Evolutionary conservation across 1,284 basidiomycete species (phyloP), one percentile per base, ranked within the genome.

Genomic region (Leccinum fallax): DNA sequence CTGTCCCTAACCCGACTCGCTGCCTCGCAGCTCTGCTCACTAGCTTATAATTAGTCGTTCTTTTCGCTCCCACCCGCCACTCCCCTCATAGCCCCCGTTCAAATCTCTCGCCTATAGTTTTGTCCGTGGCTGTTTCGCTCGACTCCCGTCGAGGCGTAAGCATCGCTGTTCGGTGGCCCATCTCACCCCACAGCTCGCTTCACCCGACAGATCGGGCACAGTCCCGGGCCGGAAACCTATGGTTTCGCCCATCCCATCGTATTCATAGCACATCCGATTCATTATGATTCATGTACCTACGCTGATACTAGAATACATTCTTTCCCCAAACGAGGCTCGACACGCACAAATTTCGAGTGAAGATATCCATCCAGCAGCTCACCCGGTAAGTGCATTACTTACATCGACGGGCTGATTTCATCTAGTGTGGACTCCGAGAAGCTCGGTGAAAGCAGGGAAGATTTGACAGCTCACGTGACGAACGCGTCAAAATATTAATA

Each of bases 381-480:
- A 32, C 30, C 30, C 30, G 30, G 30, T 32, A 32, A 32, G 30
- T 32, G 30, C 10, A 32, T 32, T 32, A 32, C 30, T 32, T 32
- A 11, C 30, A 32, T 32, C 30, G 30, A 32, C 30, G 30, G 30
- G 30, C 30, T 32, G 10, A 32, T 32, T 32, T 32, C 30, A 32
- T 32, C 10, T 32, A 32, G 30, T 30, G 30, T 30, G 30, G 30
- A 30, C 10, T 30, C 30, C 2, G 30, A 30, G 30, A 30, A 30
- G 30, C 28, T 30, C 28, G 3, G 28, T 30, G 28, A 9, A 30
- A 30, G 28, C 28, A 32, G 24, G 34, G 0, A 36, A 36, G 34
- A 52, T 59, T 53, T 24, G 38, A 54, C 32, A 34, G 24, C 55
- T 56, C 68, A 70, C 69, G 69, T 73, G 71, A 70, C 58, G 30